These are phyloP conservation scores for Termitomyces sp. DNA, from an alignment of 768 basidiomycete species.

Conservation along the genomic window DNA sequence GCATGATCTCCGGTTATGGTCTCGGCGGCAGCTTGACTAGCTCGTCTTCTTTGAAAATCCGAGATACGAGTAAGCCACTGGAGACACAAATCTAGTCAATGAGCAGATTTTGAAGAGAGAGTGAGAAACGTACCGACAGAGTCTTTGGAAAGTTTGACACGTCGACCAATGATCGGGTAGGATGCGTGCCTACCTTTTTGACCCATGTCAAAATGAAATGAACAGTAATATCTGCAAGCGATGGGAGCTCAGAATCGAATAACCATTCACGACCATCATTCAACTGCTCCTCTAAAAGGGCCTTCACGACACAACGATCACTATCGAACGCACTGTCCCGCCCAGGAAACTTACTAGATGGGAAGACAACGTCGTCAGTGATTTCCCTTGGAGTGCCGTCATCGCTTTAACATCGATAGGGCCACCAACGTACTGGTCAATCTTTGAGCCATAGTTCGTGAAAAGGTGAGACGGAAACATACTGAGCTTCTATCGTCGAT, in stretches of 20 bases:
- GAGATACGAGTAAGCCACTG: constrained; percentile 49
- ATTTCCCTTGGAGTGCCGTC: constrained; percentile 4
- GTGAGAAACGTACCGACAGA: constrained; percentile 30
- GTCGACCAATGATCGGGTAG: constrained; percentile 34
- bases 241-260: constrained; percentile 48
- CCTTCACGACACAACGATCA: constrained; percentile 13
- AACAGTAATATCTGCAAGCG: constrained; percentile 49
- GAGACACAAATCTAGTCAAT: constrained; percentile 1
- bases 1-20: constrained; percentile 39
- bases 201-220: constrained; percentile 49
- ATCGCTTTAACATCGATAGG: constrained; percentile 32
- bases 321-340: neutral
- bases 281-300: constrained; percentile 39
- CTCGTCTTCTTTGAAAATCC: constrained; percentile 26
- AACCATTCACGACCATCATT: constrained; percentile 55
- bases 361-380: constrained; percentile 37
- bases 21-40: constrained; percentile 19
- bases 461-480: constrained; percentile 12
- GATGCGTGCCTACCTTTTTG: constrained; percentile 24
- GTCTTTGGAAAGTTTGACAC: constrained; percentile 33
- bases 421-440: constrained; percentile 27
- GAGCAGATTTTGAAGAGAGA: neutral
- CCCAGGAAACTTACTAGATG: constrained; percentile 37
- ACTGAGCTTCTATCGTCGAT: constrained; percentile 47
- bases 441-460: neutral